A percentile compares a stretch with the other conserved stretches of the same genome.
phyloP scores from a whole-genome alignment of 1,284 basidiomycete species.

The Ceratobasidium sp. region DNA sequence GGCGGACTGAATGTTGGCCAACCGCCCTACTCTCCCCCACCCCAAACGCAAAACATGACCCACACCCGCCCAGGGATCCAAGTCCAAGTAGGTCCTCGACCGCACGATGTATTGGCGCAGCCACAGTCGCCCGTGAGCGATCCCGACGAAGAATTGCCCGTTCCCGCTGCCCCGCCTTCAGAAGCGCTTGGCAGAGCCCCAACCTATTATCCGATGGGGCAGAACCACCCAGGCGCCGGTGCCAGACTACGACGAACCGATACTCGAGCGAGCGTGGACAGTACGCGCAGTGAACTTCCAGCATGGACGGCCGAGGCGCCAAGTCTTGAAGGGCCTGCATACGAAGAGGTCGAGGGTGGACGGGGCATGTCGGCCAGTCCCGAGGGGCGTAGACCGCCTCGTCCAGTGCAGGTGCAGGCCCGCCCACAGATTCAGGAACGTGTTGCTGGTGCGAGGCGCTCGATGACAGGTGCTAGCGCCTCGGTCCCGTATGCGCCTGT shows the following conservation, averaged over 20 bases:
- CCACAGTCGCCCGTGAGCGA: conserved; percentile 30
- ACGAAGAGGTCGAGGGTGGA: conserved; percentile 28
- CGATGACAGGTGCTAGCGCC: conserved; percentile 6
- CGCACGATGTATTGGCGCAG: conserved; percentile 29
- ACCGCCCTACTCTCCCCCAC: conserved; percentile 8
- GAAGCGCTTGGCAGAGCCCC: conserved; percentile 3
- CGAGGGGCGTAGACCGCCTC: neutral
- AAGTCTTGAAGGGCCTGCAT: conserved; percentile 27
- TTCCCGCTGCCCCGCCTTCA: neutral
- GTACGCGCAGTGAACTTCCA: neutral
- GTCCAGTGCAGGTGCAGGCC: neutral
- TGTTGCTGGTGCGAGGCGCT: conserved; percentile 12
- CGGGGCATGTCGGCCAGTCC: neutral
- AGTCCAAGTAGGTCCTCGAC: conserved; percentile 33
- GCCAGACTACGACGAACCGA: neutral
- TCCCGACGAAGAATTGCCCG: conserved; percentile 6
- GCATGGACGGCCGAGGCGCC: conserved; percentile 2
- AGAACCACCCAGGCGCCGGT: conserved; percentile 12
- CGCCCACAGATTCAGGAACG: conserved; percentile 32
- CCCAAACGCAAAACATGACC: conserved; percentile 5
- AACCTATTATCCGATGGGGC: conserved; percentile 26
- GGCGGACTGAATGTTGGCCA: conserved; percentile 21
- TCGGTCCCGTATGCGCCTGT: conserved; percentile 1
- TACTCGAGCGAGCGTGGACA: neutral
- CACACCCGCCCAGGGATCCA: neutral